Conservation (phyloP, 78 protist species). For the Kipferlia bialata region DNA sequence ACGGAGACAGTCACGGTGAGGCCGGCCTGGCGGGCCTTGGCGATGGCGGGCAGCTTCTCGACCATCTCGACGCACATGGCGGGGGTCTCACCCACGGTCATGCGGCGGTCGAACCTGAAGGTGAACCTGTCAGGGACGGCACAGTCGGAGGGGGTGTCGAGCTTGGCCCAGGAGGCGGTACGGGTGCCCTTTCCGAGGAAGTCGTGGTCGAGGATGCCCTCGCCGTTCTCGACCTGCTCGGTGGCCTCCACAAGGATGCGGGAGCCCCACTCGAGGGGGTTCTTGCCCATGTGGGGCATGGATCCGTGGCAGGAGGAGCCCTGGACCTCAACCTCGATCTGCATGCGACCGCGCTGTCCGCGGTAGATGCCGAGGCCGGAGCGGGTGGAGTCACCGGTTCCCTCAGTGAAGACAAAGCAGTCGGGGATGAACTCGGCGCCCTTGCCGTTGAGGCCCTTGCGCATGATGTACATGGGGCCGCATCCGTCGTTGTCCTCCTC, state of each 20-base stretch:
- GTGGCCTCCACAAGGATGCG: constrained; percentile 29
- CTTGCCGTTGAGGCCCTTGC: background rate
- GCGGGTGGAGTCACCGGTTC: constrained; percentile 22
- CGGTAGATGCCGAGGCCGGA: constrained; percentile 41
- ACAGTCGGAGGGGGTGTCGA: constrained; percentile 48
- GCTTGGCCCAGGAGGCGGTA: constrained; percentile 23
- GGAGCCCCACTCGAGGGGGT: constrained; percentile 43
- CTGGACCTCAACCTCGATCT: constrained; percentile 34
- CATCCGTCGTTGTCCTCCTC: constrained; percentile 48
- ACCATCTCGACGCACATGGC: constrained; percentile 4
- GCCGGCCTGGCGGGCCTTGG: constrained; percentile 27
- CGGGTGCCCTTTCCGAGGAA: constrained; percentile 38
- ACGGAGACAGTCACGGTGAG: constrained; percentile 18
- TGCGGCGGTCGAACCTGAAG: constrained; percentile 43
- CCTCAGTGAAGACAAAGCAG: constrained; percentile 28
- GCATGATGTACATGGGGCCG: constrained; percentile 23
- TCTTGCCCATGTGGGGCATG: constrained; percentile 34
- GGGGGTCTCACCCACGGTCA: constrained; percentile 41
- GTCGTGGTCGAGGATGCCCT: constrained; percentile 24
- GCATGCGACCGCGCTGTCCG: constrained; percentile 43
- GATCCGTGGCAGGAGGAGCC: constrained; percentile 43
- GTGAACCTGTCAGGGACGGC: constrained; percentile 45
- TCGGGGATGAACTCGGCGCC: constrained; percentile 23
- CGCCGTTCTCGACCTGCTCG: constrained; percentile 6
- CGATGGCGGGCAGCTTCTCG: constrained; percentile 24